Base-by-base conservation (phyloP, 495 filamentous ascomycete species). In the Talaromyces liani region DNA sequence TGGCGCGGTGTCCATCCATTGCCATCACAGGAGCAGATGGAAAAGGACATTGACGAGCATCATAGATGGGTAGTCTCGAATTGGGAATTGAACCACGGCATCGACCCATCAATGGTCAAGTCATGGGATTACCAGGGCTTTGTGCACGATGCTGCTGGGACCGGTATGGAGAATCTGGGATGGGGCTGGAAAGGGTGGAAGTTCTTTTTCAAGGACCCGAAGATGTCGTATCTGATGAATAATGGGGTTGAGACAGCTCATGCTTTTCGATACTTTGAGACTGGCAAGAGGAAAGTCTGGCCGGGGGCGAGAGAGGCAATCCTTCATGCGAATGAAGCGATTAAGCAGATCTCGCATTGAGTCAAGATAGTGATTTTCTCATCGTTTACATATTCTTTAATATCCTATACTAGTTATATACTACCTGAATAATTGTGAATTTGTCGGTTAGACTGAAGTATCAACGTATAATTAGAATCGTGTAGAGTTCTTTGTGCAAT, bases 81-180 rank as follows among this genome's bases (percentile, higher is more conserved):
- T 29, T 57, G 54, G 54, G 25, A 57, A 33, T 47, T 31, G 53
- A 4, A 18, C 27, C 1, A 57, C 4, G 29, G 54, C 12, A 59
- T 54, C 3, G 66, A 72, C 60, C 47, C 55, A 0, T 69, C 67
- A 31, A 61, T 64, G 55, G 71, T 73, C 24, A n/a, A 6, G 27
- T 2, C 22, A 34, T 36, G 39, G 65, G 70, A 72, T 60, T 77
- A 66, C 49, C 68, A 73, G 63, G 63, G 61, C 10, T 77, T 69
- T 62, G 62, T 75, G 31, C 71, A 77, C 66, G 36, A 65, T n/a
- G 73, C 70, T 9, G 74, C 74, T 7, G 74, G 73, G 6, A 75
- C 74, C 22, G 73, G 74, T 24, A 68, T 77, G 70, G 73, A 77
- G 63, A 74, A 70, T 31, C 64, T 77, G 5, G 72, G 72, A 24